phyloP scores from a whole-genome alignment of 768 basidiomycete genomes.

The Trametes gibbosa region DNA sequence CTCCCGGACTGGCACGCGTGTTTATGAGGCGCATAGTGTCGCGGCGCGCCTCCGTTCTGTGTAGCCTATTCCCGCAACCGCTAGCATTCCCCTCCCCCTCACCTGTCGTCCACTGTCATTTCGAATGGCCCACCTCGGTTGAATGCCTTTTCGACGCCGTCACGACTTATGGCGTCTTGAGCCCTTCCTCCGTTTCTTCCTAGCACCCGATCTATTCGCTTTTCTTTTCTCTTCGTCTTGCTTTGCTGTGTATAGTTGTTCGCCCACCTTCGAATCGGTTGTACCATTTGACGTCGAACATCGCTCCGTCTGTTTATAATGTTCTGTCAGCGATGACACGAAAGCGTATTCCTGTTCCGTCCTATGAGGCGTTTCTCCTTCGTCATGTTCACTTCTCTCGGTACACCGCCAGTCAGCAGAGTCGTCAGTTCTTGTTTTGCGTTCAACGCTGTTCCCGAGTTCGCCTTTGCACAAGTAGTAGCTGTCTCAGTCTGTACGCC shows the following conservation, averaged over 20 bases:
- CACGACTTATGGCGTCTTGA: background rate
- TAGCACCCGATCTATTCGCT: background rate
- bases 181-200: background rate
- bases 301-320: background rate
- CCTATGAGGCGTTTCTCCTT: too few species aligned
- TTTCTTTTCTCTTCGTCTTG: conserved; percentile 3
- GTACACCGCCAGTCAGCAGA: too few species aligned
- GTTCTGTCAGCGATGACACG: too few species aligned
- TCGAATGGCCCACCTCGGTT: background rate
- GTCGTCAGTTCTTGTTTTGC: background rate
- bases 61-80: background rate
- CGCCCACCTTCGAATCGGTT: background rate
- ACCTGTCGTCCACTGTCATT: too few species aligned
- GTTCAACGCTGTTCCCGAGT: background rate
- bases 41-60: background rate
- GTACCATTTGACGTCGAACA: background rate
- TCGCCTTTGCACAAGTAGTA: background rate
- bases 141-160: background rate
- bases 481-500: background rate
- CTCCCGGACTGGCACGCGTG: background rate
- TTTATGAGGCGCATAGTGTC: background rate
- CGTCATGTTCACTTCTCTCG: too few species aligned
- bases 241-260: conserved; percentile 16
- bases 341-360: too few species aligned
- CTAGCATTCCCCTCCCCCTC: background rate